These are phyloP conservation scores for Chlorella sp. DNA, from an alignment of 139 green algal genomes.

Conservation along the genomic window DNA sequence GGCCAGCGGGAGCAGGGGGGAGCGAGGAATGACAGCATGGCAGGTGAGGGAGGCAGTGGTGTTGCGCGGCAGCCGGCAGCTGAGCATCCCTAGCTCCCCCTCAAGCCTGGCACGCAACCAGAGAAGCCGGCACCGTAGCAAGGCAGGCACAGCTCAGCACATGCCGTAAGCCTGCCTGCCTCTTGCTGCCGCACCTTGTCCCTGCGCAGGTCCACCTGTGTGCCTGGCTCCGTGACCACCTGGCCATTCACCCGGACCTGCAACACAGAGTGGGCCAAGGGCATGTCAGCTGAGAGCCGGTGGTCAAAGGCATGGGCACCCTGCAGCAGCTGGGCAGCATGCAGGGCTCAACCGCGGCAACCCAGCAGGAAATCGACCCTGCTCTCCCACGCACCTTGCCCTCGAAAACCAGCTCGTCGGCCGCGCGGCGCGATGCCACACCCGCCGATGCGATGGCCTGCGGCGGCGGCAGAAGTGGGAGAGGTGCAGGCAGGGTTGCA, in stretches of 20 bases:
- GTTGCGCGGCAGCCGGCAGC: not conserved
- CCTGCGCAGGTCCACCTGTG: conserved; percentile 45
- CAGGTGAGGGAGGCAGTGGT: not conserved
- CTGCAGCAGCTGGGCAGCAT: too few relatives aligned
- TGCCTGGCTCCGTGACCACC: conserved; percentile 68
- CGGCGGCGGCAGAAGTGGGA: not conserved
- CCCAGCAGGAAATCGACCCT: conserved; percentile 51
- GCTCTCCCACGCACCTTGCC: conserved; percentile 80
- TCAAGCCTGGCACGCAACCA: not conserved
- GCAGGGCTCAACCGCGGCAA: too few relatives aligned
- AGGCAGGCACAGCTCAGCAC: not conserved
- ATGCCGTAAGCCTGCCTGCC: not conserved
- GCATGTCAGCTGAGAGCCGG: too few relatives aligned
- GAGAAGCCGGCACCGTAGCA: not conserved
- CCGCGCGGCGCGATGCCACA: conserved; percentile 82
- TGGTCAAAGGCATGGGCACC: too few relatives aligned
- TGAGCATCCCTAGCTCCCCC: too few relatives aligned
- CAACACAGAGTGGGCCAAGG: not conserved
- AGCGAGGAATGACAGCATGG: not conserved
- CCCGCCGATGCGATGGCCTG: conserved; percentile 83
- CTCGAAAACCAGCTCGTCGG: conserved; percentile 82
- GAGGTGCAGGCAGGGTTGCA: not conserved
- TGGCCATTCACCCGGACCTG: conserved; percentile 85
- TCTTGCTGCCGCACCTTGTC: conserved; percentile 51
- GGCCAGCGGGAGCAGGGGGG: not conserved